Evolutionary conservation across 2,329 filamentous ascomycete genomes (phyloP), one percentile per base, ranked within the genome.

Genomic region (Neurospora sp.): DNA sequence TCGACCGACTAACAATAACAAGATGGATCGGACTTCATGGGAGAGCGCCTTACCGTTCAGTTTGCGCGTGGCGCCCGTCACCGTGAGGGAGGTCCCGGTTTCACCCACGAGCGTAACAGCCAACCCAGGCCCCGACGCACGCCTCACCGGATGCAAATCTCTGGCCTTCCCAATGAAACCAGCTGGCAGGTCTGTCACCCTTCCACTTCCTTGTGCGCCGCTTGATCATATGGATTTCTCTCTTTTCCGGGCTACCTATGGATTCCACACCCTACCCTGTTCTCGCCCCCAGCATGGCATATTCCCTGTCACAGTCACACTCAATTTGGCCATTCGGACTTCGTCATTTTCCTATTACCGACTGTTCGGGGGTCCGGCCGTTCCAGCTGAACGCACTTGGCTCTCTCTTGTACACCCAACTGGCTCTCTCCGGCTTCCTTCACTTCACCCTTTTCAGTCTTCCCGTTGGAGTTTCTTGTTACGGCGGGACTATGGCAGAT

Each of bases 1-100:
- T 33, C 52, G 52, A 62, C 52, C 78, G 77, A 77, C 81, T 82
- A 80, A 81, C 73, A 76, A 74, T 75, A 74, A 79, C 78, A 83
- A 97, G 95, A 99, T 87, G 96, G 96, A 82, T 94, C 93, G 79
- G 93, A 97, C 77, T 97, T 99, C 82, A 97, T 97, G 90, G 95
- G 94, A 82, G 93, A 97, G 82, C 93, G 96, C 78, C 87, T 99
- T 76, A 97, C 96, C 71, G 96, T 99, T 77, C 96, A 99, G 81
- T 99, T 99, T 83, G 96, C 96, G 74, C 93, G 96, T 79, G 96
- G 96, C 78, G 91, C 91, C 75, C 85, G 86, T 75, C 82, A 84
- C 77, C 84, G 85, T 71, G 84, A 86, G 73, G 73, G 72, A 70
- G 78, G 77, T 69, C 81, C 82, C 76, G 79, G 78, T 73, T 85